phyloP scores from a whole-genome alignment of 805 yeast genomes.

The Yamadazyma kitorensis region DNA sequence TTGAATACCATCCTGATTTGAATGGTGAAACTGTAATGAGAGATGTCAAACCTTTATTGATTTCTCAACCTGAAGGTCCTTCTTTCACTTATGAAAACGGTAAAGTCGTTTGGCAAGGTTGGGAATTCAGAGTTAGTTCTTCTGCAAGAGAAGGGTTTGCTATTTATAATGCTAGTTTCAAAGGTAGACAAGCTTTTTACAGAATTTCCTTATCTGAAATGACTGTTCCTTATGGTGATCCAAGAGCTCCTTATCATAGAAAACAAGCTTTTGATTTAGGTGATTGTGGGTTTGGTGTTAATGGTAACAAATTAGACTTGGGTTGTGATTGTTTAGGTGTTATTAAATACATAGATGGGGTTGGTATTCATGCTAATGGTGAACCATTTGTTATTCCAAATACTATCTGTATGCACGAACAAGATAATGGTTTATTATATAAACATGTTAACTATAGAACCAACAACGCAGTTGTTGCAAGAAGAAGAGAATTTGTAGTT shows the following conservation, averaged over 20 bases:
- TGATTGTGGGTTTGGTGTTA: constrained; percentile 78
- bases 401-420: constrained; percentile 79
- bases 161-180: constrained; percentile 66
- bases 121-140: constrained; percentile 73
- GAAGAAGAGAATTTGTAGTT: constrained; percentile 75
- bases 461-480: constrained; percentile 62
- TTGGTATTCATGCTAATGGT: constrained; percentile 56
- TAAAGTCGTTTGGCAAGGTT: constrained; percentile 75
- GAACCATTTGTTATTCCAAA: constrained; percentile 60
- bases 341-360: constrained; percentile 68
- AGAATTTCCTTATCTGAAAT: constrained; percentile 73
- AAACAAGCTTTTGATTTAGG: constrained; percentile 87
- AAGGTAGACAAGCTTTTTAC: constrained; percentile 74
- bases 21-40: constrained; percentile 50
- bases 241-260: constrained; percentile 75
- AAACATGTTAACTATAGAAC: constrained; percentile 82
- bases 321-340: constrained; percentile 86
- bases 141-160: constrained; percentile 80
- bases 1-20: constrained; percentile 74
- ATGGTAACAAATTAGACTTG: constrained; percentile 62
- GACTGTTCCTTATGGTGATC: constrained; percentile 89
- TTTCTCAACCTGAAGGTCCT: constrained; percentile 77
- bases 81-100: constrained; percentile 59
- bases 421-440: constrained; percentile 71
- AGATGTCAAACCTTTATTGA: constrained; percentile 66